These are phyloP conservation scores for Simmondsia chinensis DNA, from an alignment of 148 eudicot genomes.

Conservation along the genomic window DNA sequence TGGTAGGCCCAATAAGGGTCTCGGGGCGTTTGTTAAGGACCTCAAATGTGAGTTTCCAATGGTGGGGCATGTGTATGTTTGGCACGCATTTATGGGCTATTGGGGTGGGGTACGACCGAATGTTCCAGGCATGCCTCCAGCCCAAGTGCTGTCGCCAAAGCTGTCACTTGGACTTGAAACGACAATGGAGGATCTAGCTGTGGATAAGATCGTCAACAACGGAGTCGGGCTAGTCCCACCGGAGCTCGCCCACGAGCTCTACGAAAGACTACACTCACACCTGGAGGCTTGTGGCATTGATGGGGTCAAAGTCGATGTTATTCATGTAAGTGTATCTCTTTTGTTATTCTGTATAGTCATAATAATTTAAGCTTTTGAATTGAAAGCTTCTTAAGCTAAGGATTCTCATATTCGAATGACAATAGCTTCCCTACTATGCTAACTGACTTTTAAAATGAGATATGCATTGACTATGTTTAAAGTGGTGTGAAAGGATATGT, in stretches of 20 bases:
- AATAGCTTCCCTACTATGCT: too few species aligned
- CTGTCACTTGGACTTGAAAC: constrained; percentile 59
- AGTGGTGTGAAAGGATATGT: too few species aligned
- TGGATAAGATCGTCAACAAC: constrained; percentile 82
- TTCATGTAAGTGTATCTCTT: constrained; percentile 59
- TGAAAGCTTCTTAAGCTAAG: too few species aligned
- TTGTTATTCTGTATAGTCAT: too few species aligned
- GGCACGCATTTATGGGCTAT: constrained; percentile 94
- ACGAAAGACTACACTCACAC: constrained; percentile 81
- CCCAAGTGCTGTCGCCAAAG: constrained; percentile 45
- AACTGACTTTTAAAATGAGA: too few species aligned
- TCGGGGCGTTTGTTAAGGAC: constrained; percentile 80
- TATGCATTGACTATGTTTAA: too few species aligned
- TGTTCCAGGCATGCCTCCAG: constrained; percentile 43
- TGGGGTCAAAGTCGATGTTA: constrained; percentile 93
- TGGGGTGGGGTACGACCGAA: constrained; percentile 91
- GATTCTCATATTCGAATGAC: too few species aligned
- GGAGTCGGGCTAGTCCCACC: constrained; percentile 84
- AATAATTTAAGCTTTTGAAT: too few species aligned
- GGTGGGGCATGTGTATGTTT: constrained; percentile 81
- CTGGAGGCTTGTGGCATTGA: constrained; percentile 73
- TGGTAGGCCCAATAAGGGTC: constrained; percentile 37
- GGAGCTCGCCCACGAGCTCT: constrained; percentile 49
- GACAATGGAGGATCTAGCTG: constrained; percentile 91
- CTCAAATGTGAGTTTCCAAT: constrained; percentile 53